Percentiles rank a stretch among this genome's conserved stretches.
These are phyloP conservation scores for Vanilla planifolia DNA, from an alignment of 106 monocot genomes.

Conservation along the genomic window DNA sequence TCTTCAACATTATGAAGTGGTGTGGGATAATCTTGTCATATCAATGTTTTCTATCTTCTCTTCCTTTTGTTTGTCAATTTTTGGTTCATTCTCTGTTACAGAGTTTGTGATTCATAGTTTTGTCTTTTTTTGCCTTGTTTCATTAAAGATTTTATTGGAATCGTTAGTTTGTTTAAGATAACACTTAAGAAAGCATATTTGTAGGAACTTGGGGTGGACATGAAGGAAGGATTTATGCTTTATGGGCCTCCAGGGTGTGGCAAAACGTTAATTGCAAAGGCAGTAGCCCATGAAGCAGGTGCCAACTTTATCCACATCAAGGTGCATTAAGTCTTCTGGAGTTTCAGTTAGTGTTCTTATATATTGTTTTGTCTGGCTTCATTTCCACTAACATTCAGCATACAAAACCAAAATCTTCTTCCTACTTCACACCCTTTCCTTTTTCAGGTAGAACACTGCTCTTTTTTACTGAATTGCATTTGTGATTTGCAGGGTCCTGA, in stretches of 20 bases:
- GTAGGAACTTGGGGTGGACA: slow-evolving; percentile 67
- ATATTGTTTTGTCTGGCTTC: background rate
- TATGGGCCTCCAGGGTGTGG: slow-evolving; percentile 98
- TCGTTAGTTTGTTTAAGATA: background rate
- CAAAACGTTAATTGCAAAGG: slow-evolving; percentile 96
- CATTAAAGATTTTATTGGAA: background rate
- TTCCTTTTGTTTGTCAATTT: too few relatives aligned
- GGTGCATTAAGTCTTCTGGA: slow-evolving; percentile 22
- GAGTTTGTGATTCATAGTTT: background rate
- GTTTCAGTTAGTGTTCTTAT: background rate
- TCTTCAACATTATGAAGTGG: too few relatives aligned
- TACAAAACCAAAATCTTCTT: background rate
- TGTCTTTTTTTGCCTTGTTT: slow-evolving; percentile 1
- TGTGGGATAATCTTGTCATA: too few relatives aligned
- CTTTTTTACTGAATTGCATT: slow-evolving; percentile 1
- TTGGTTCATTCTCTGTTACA: too few relatives aligned
- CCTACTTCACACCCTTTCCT: background rate
- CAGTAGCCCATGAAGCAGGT: slow-evolving; percentile 88
- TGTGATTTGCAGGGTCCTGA: slow-evolving; percentile 64
- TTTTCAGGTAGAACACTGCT: background rate
- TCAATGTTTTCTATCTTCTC: too few relatives aligned
- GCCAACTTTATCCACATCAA: slow-evolving; percentile 95
- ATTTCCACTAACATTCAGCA: background rate
- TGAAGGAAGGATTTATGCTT: slow-evolving; percentile 76
- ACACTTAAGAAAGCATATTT: background rate